Percentiles rank a stretch among this genome's conserved stretches.
These are phyloP conservation scores for Corymbia citriodora DNA, from an alignment of 441 rosid genomes.

Conservation along the genomic window DNA sequence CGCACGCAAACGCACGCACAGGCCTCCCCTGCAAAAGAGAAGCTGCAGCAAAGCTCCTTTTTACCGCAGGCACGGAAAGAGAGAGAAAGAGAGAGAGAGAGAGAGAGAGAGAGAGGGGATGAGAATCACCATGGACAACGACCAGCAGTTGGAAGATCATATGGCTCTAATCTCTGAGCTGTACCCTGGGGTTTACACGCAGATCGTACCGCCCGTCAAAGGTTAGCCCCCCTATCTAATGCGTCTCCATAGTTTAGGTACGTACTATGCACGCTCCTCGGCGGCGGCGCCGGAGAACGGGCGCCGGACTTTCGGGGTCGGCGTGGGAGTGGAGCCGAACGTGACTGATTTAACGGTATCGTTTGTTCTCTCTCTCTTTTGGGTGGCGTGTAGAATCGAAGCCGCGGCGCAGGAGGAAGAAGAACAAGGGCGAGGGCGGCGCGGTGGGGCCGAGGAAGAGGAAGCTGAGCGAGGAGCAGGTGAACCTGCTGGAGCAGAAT, in stretches of 20 bases:
- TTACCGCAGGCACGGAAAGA: neutral
- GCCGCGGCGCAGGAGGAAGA: slow-evolving; percentile 7
- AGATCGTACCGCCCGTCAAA: neutral
- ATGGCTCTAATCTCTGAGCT: neutral
- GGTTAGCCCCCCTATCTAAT: neutral
- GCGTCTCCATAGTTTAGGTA: neutral
- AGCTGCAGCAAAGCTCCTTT: neutral
- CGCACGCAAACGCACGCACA: neutral
- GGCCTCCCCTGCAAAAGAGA: neutral
- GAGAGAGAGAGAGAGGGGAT: neutral
- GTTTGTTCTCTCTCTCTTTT: neutral
- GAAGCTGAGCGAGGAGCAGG: slow-evolving; percentile 67
- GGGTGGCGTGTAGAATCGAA: neutral
- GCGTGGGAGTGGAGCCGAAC: neutral
- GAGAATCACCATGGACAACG: neutral
- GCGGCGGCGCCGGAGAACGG: neutral
- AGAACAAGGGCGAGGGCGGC: neutral
- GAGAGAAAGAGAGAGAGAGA: neutral
- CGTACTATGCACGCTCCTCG: neutral
- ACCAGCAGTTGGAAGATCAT: neutral
- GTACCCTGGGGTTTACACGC: neutral
- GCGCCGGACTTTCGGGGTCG: neutral
- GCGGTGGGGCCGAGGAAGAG: slow-evolving; percentile 41
- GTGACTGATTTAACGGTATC: neutral
- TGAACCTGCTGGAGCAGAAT: slow-evolving; percentile 47